A percentile compares a stretch with the other conserved stretches of the same genome.
Evolutionary conservation across 2,329 filamentous ascomycete species (phyloP).

Genomic region (Fusarium citri): DNA sequence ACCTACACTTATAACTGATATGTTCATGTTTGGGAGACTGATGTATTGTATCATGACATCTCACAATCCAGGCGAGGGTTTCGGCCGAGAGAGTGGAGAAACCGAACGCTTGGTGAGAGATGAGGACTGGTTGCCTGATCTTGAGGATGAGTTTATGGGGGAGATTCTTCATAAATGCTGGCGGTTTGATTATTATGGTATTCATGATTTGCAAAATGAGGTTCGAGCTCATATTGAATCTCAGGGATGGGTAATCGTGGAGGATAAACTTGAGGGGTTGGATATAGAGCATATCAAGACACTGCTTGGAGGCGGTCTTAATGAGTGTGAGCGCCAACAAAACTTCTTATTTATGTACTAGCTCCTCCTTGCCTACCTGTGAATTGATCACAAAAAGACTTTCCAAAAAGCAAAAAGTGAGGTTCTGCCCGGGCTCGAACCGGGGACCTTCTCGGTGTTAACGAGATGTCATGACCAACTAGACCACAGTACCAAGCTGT

Average conservation of each 20-base stretch:
- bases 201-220: neutral
- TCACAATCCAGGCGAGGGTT: neutral
- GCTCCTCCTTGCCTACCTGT: rapidly evolving
- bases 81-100: neutral
- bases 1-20: neutral
- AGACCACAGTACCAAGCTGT: neutral
- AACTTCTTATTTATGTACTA: rapidly evolving
- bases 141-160: neutral
- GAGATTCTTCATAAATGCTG: neutral
- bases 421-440: neutral
- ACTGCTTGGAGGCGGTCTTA: neutral
- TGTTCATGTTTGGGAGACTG: neutral
- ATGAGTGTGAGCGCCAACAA: rapidly evolving
- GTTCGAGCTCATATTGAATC: neutral
- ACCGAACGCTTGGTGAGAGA: neutral
- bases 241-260: neutral
- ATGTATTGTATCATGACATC: neutral
- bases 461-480: neutral
- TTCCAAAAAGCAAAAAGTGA: neutral
- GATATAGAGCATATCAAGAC: neutral
- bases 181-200: neutral
- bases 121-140: conserved; percentile 1
- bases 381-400: neutral
- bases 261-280: neutral
- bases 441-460: no score